Conservation (phyloP, 2,329 filamentous ascomycete species). For the Raffaelea arxii region DNA sequence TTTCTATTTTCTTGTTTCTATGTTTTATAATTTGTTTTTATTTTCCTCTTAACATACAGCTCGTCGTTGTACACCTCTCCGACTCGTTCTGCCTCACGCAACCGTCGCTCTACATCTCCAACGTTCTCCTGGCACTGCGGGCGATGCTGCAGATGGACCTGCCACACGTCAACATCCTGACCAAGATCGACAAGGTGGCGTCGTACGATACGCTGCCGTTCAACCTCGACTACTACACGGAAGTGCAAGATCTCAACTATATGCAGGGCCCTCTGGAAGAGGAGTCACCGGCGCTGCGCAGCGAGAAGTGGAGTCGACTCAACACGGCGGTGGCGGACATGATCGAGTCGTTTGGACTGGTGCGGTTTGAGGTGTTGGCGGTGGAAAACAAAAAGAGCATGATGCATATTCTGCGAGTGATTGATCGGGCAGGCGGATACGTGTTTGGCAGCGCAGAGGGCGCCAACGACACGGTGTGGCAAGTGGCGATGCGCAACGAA, state of each 20-base stretch:
- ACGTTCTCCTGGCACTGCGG: slow-evolving; percentile 81
- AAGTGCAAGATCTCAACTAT: slow-evolving; percentile 86
- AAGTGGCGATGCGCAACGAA: slow-evolving; percentile 78
- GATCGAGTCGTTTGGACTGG: slow-evolving; percentile 81
- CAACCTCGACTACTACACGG: slow-evolving; percentile 94
- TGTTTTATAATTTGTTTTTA: not conserved
- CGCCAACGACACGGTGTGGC: slow-evolving; percentile 95
- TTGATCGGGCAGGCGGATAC: slow-evolving; percentile 88
- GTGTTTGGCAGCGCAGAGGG: slow-evolving; percentile 85
- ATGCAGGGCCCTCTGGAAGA: slow-evolving; percentile 70
- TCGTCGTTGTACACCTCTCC: slow-evolving; percentile 86
- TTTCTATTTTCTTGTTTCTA: not conserved
- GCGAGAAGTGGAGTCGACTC: slow-evolving; percentile 70
- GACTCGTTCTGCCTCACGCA: slow-evolving; percentile 91
- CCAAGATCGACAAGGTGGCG: slow-evolving; percentile 91
- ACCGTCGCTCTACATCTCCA: slow-evolving; percentile 90
- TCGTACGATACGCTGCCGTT: slow-evolving; percentile 82
- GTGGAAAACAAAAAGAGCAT: slow-evolving; percentile 97
- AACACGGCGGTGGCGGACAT: slow-evolving; percentile 81
- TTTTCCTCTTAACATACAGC: slow-evolving; percentile 36
- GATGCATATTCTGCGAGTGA: slow-evolving; percentile 80
- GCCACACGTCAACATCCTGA: slow-evolving; percentile 89
- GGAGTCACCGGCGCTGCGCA: slow-evolving; percentile 61
- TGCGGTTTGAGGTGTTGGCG: slow-evolving; percentile 85
- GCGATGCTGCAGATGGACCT: slow-evolving; percentile 99